Evolutionary conservation across 345 rosid genomes (phyloP), one percentile per base, ranked within the genome.

Genomic region (Schrenkiella parvula): DNA sequence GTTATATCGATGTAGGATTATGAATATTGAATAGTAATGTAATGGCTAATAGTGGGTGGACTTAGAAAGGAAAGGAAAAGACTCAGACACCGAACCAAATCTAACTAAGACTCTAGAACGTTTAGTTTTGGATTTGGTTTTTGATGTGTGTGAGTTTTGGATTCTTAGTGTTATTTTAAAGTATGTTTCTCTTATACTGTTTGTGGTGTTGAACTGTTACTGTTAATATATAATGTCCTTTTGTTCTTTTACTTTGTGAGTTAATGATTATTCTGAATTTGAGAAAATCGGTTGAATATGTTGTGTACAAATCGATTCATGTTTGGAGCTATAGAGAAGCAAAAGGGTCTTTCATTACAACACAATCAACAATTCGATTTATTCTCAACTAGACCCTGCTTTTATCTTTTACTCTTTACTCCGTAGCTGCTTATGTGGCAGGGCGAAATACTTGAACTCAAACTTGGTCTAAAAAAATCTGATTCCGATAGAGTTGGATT

Each of bases 51-150:
- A 53, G 29, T 56, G 26, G 31, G 5, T 61, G 21, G 22, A 38
- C 14, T 39, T 57, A 35, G 19, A 35, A 21, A 9, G 14, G 5
- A 31, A 41, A 71, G 19, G 43, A 18, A 41, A 71, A 39, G 54
- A 61, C 63, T 72, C 70, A 63, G 69, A 72, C 76, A 72, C 76
- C 70, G 25, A 42, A 72, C 76, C 76, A 72, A 72, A 72, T 72
- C 70, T 55, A 63, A 63, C 55, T 51, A 29, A 51, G 52, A 26
- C 21, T 11, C 19, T 5, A 8, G 25, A 60, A 28, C 14, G 61
- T 13, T 14, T 29, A 9, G 62, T 14, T 72, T 63, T 52, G 63
- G 70, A 52, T 62, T 72, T 72, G 55, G 76, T 52, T 63, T 60
- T 29, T 52, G 69, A 21, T 51, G 70, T 72, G 76, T 63, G 76